Evolutionary conservation across 495 filamentous ascomycete species (phyloP).

Genomic region (Bacidia gigantensis): DNA sequence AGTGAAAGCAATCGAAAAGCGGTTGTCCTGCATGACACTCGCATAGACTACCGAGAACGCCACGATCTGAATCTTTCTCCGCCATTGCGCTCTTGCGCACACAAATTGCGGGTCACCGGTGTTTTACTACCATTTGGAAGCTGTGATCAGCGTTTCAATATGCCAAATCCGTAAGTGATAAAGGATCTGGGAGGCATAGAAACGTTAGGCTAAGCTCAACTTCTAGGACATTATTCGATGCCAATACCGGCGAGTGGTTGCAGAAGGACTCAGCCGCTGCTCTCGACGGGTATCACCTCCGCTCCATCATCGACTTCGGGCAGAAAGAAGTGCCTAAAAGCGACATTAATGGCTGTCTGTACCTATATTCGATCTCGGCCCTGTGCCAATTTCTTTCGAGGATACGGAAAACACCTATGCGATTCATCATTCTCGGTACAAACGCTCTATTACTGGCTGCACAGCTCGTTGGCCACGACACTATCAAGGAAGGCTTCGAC

Average conservation of each 20-base stretch:
- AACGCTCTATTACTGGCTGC: neutral
- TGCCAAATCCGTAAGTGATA: neutral
- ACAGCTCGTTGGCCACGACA: neutral
- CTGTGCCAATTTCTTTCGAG: too few species aligned
- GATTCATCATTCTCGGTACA: neutral
- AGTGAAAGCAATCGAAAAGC: constrained; percentile 12
- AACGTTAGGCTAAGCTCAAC: too few species aligned
- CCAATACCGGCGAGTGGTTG: neutral
- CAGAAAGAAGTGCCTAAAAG: neutral
- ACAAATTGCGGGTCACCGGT: neutral
- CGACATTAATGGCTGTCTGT: neutral
- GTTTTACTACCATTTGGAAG: neutral
- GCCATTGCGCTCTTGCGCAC: neutral
- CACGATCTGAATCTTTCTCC: neutral
- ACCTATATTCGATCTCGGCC: too few species aligned
- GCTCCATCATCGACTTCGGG: neutral
- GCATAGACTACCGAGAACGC: neutral
- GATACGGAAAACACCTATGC: neutral
- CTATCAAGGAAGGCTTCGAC: neutral
- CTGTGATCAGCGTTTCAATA: neutral
- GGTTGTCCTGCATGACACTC: neutral
- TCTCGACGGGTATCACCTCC: neutral
- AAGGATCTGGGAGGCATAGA: too few species aligned
- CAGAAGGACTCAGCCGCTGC: neutral
- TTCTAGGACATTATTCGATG: neutral